Evolutionary conservation across 495 filamentous ascomycete genomes (phyloP), one percentile per base, ranked within the genome.

Genomic region (Annulohypoxylon nitens): DNA sequence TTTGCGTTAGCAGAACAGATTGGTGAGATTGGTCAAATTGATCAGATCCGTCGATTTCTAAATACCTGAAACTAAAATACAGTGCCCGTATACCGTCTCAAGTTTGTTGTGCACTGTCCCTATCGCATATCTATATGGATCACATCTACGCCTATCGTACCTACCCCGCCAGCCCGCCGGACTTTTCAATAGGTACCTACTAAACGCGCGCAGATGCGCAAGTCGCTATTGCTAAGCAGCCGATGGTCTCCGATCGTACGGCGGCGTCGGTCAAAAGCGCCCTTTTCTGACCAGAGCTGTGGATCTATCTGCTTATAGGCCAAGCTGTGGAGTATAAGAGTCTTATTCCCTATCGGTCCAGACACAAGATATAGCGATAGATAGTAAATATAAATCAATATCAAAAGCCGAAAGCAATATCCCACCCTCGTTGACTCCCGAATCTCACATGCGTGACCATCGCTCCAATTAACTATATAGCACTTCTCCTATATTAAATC

Each of bases 121-220:
- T 37, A 57, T 57, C 53, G 30, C 5, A 2, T 47, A 47, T n/a
- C n/a, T n/a, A n/a, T n/a, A n/a, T n/a, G n/a, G n/a, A n/a, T 47
- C 43, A n/a, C 14, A 45, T 45, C 41, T 16, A 11, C 41, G 43
- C 43, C 16, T 47, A 47, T 57, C 53, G 33, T 6, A 61, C 6
- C 39, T 61, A 47, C 58, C 58, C 58, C 58, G 39, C 58, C 58
- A 10, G 30, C 58, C 58, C 58, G 39, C 58, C 58, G 25, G 30
- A 26, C 25, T 2, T 33, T 51, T 14, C 48, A 12, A 51, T 11
- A 45, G 12, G 57, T 45, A 30, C 51, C 11, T 2, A 5, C 1
- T 43, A 14, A n/a, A n/a, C n/a, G 20, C 20, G 1, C 12, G 4
- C 11, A n/a, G 12, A 14, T 3, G 14, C 12, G 39, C 4, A 14